phyloP scores from a whole-genome alignment of 108 stramenopile species.

The Cyclotella baltica region DNA sequence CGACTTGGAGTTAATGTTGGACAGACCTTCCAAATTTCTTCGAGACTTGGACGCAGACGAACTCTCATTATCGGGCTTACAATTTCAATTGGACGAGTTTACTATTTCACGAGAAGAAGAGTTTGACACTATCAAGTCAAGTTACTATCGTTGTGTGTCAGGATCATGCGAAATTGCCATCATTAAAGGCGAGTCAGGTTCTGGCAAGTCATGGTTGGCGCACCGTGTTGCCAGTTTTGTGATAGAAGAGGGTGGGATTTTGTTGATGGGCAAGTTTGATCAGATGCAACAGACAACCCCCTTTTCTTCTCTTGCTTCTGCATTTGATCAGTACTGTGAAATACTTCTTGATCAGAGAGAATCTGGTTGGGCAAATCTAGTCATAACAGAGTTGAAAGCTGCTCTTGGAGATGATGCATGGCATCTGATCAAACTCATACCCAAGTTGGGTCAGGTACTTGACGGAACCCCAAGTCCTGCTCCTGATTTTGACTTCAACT shows the following conservation, averaged over 20 bases:
- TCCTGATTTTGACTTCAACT: not conserved
- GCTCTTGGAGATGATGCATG: not conserved
- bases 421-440: conserved; percentile 14
- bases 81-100: not conserved
- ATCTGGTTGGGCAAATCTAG: not conserved
- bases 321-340: no score
- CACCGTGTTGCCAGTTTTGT: not conserved
- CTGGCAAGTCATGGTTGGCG: no score
- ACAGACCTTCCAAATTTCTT: no score
- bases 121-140: not conserved
- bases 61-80: not conserved
- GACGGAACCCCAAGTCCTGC: not conserved
- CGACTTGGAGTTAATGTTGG: no score
- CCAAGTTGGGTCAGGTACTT: conserved; percentile 12
- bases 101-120: not conserved
- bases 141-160: conserved; percentile 6
- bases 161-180: no score
- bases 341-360: conserved; percentile 9
- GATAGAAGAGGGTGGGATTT: not conserved
- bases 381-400: not conserved
- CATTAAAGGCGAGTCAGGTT: no score
- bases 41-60: not conserved
- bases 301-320: no score
- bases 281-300: no score
- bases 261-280: conserved; percentile 27